Evolutionary conservation across 1,284 basidiomycete species (phyloP), one percentile per base, ranked within the genome.

Genomic region (Phylloporus sp.): DNA sequence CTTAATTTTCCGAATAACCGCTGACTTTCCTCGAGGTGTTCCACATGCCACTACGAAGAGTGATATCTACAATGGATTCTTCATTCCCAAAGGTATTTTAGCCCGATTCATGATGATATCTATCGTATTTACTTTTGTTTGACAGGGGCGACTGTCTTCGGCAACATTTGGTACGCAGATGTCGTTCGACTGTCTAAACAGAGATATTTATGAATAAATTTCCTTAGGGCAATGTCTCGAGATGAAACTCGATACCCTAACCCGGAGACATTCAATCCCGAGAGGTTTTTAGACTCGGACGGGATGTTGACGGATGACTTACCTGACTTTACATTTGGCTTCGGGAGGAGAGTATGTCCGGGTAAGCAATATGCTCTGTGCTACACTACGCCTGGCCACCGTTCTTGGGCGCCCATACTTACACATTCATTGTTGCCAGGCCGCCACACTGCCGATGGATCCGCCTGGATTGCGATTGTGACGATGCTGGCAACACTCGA

Each of bases 401-500:
- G n/a, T n/a, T n/a, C n/a, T n/a, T n/a, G n/a, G n/a, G n/a, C n/a
- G n/a, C 12, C 37, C 37, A 37, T 37, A 37, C 45, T 47, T 52
- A 27, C 17, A 25, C 25, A 23, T n/a, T n/a, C 12, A 10, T 39
- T 41, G n/a, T 41, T 4, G 53, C 57, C 37, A 75, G 75, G 75
- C 23, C 68, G 60, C 57, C 53, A 77, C 53, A 27, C 55, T 3
- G 76, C 63, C 4, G 39, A 75, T 61, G 64, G 62, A 5, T 69
- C 77, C 10, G 1, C 70, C 7, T 76, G 77, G 75, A 66, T 55
- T 43, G 68, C 65, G 0, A 72, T 76, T 4, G 75, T 32, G 17
- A 75, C 67, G 35, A 75, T 78, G 68, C 67, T 77, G 5, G 75
- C 75, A 7, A 74, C 68, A 7, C 63, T 78, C 37, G 66, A 78